Base-by-base conservation (phyloP, 306 rosid species). In the Sphenostylis stenocarpa region DNA sequence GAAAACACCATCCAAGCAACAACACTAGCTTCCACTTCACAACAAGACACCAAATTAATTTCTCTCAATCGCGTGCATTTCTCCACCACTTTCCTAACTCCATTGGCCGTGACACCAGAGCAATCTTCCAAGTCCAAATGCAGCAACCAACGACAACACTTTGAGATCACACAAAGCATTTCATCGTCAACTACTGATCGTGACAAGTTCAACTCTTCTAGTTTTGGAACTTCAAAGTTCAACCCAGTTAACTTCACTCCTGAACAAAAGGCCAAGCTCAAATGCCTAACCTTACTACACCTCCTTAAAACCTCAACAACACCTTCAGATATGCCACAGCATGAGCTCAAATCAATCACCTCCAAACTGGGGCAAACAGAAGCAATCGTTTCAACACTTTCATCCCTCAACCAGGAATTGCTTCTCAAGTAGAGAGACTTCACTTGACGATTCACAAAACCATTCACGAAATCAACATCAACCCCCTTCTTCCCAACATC, bases 1-100 rank as follows among this genome's bases (percentile, higher is more conserved):
- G 88, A 70, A 75, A 84, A 73, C 19, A 90, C 94, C 92, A 92
- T 85, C 93, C 88, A 83, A 55, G 91, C 55, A 80, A 92, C 72
- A 58, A 85, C 39, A 70, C 70, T 74, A 60, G 60, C 26, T 47
- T 13, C 56, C 64, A 90, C 83, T 16, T 64, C 58, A 23, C 60
- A 4, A 73, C 97, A 90, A 11, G 26, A 33, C 72, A 8, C 44
- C 85, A 90, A 84, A 77, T 79, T 84, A 67, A 93, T 89, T 73
- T 80, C 84, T 78, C 86, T 86, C 80, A 93, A 34, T 48, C 39
- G 29, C 75, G 69, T 78, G 88, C 94, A 93, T 17, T 78, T 82
- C 53, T 26, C 41, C 31, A 86, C 89, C 72, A 90, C 88, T 26
- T 78, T 48, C 86, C 76, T 85, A 79, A 88, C 88, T 60, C 97